Percentiles rank a stretch among this genome's conserved stretches.
Evolutionary conservation across 352 stramenopile genomes (phyloP).

Genomic region (Globisporangium recalcitrans): DNA sequence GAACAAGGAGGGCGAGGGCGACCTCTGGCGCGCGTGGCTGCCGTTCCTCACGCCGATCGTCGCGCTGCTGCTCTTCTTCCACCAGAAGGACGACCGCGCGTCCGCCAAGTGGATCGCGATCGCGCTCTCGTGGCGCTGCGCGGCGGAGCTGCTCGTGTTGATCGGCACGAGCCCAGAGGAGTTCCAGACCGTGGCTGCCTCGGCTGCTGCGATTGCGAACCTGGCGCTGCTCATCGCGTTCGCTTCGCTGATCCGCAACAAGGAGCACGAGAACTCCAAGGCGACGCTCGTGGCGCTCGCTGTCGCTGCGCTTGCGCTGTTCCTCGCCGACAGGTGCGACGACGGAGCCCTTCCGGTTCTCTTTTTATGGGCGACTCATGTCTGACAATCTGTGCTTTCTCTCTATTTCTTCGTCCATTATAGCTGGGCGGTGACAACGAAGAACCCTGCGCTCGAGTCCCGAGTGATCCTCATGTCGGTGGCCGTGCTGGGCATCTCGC

Average conservation of each 20-base stretch:
- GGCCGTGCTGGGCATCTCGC: conserved; percentile 52
- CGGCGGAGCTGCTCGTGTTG: conserved; percentile 63
- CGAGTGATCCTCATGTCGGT: conserved; percentile 75
- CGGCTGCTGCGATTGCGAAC: conserved; percentile 44
- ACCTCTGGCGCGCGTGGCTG: conserved; percentile 58
- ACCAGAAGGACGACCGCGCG: conserved; percentile 64
- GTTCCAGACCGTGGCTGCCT: conserved; percentile 39
- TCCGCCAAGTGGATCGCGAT: conserved; percentile 81
- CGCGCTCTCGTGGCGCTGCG: conserved; percentile 67
- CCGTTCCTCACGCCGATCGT: conserved; percentile 60
- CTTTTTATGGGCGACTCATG: neutral
- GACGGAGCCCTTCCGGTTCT: conserved; percentile 13
- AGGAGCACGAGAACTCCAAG: conserved; percentile 49
- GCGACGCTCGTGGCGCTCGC: conserved; percentile 43
- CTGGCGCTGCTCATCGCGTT: conserved; percentile 47
- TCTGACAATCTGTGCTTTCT: neutral
- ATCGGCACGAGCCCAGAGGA: conserved; percentile 39
- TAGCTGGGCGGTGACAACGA: conserved; percentile 46
- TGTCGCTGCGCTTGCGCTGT: conserved; percentile 34
- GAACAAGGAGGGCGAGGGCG: conserved; percentile 10
- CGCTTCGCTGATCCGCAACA: conserved; percentile 37
- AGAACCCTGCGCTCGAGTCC: conserved; percentile 47
- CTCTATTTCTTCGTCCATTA: neutral
- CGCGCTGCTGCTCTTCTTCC: conserved; percentile 65
- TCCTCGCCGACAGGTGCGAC: conserved; percentile 66